Base-by-base conservation (phyloP, 2,329 filamentous ascomycete genomes). In the Ceratocystis cacaofunesta region DNA sequence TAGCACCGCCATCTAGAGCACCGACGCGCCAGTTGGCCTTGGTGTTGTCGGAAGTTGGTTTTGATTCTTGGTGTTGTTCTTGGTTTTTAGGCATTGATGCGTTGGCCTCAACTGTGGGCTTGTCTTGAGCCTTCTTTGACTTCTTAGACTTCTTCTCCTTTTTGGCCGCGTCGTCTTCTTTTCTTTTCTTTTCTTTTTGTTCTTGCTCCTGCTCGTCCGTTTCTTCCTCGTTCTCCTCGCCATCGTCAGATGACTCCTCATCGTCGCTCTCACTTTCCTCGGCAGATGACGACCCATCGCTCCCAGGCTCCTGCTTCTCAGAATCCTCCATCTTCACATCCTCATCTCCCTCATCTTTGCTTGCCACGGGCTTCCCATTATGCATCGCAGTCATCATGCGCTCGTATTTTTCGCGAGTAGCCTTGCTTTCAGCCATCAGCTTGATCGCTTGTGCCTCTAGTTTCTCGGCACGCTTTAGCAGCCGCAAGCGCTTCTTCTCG, bases 1-100 rank as follows among this genome's bases (percentile, higher is more conserved):
- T 75, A 19, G 74, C 69, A 25, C 78, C 80, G 41, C 82, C 82
- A 48, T 77, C 78, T 43, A 85, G 75, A 43, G 75, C 77, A 19
- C 74, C 71, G 30, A 83, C 79, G 68, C 82, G 81, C 81, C 81
- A 84, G 68, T 78, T 74, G 71, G 79, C 79, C 2, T 71, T 72
- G 15, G 73, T 67, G 19, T 58, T 30, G 22, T n/a, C 12, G 28
- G 52, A 19, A n/a, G 17, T 22, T n/a, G 46, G 17, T 30, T 10
- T 44, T 36, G 32, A 32, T 36, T 48, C 30, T 6, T 17, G 32
- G 3, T 44, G 69, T 64, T 2, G 69, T 36, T 8, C 68, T 46
- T 5, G 28, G 3, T 28, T 28, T 28, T 28, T 61, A 8, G n/a
- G n/a, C 15, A 10, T 36, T 8, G 32, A 4, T 32, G 58, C 15